phyloP scores from a whole-genome alignment of 371 early-diverging fungal genomes.

The Haplosporangium sp. region DNA sequence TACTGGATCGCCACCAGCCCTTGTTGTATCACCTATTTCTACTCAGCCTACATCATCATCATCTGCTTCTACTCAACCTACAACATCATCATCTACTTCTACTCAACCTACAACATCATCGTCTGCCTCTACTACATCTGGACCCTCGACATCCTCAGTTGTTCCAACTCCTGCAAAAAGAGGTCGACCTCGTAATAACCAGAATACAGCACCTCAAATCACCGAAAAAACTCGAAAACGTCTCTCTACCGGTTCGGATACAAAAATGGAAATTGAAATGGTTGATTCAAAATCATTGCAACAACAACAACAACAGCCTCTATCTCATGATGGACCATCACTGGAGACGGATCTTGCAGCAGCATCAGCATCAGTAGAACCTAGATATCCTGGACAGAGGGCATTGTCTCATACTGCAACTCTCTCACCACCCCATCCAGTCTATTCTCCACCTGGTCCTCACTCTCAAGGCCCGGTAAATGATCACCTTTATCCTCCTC shows the following conservation, averaged over 20 bases:
- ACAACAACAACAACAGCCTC: too few relatives aligned
- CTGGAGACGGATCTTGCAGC: too few relatives aligned
- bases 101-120: slow-evolving; percentile 26
- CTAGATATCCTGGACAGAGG: too few relatives aligned
- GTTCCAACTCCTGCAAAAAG: slow-evolving; percentile 38
- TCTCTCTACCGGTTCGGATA: neutral
- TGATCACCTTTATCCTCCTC: too few relatives aligned
- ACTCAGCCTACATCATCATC: too few relatives aligned
- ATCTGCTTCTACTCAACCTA: too few relatives aligned
- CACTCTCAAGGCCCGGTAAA: too few relatives aligned
- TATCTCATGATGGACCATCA: too few relatives aligned
- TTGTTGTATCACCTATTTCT: neutral
- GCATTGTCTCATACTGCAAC: too few relatives aligned
- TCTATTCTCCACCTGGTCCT: too few relatives aligned
- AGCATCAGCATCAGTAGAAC: too few relatives aligned
- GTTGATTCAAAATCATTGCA: neutral
- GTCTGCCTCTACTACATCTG: neutral
- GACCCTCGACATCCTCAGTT: slow-evolving; percentile 10
- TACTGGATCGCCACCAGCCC: slow-evolving; percentile 11
- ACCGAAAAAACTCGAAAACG: slow-evolving; percentile 11
- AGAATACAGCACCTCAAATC: neutral
- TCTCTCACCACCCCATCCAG: too few relatives aligned
- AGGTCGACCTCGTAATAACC: slow-evolving; percentile 42
- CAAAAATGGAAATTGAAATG: neutral
- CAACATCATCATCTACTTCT: neutral